A percentile compares a stretch with the other conserved stretches of the same genome.
These are phyloP conservation scores for Saturnispora kantuleensis DNA, from an alignment of 805 yeast species.

Conservation along the genomic window DNA sequence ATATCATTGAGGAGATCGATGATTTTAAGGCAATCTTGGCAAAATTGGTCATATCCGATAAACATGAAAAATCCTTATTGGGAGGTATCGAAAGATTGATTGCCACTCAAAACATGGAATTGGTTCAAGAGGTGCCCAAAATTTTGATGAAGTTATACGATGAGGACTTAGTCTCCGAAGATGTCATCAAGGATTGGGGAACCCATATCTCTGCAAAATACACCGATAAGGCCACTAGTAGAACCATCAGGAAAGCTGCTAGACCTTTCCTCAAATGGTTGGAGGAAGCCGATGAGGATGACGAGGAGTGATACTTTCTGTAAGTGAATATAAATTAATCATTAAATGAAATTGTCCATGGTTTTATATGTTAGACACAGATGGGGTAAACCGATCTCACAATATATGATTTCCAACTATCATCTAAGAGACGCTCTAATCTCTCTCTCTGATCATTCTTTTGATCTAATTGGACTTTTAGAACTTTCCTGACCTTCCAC, in stretches of 20 bases:
- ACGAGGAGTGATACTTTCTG: constrained; percentile 10
- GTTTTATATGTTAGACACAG: constrained; percentile 1
- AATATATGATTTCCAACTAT: constrained; percentile 1
- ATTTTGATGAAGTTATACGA: constrained; percentile 75
- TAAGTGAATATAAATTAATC: neutral
- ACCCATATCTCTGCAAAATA: constrained; percentile 85
- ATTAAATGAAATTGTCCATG: neutral
- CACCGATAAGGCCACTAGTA: constrained; percentile 83
- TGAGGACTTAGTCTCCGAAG: constrained; percentile 77
- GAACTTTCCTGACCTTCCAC: constrained; percentile 37
- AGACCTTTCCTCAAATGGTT: constrained; percentile 94
- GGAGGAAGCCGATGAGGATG: constrained; percentile 68
- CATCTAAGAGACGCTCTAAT: neutral
- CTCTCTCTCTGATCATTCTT: neutral
- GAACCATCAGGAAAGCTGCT: constrained; percentile 93
- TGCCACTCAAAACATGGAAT: constrained; percentile 65
- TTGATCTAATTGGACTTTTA: constrained; percentile 20
- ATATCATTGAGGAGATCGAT: constrained; percentile 60
- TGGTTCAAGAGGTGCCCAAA: constrained; percentile 69
- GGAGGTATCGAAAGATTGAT: constrained; percentile 95
- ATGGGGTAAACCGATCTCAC: constrained; percentile 3
- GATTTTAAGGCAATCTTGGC: constrained; percentile 75
- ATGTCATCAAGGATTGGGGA: constrained; percentile 74
- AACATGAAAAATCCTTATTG: constrained; percentile 77
- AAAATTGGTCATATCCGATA: constrained; percentile 58